A percentile compares a stretch with the other conserved stretches of the same genome.
Conservation (phyloP, 768 basidiomycete genomes). For the Tephrocybe sp. region DNA sequence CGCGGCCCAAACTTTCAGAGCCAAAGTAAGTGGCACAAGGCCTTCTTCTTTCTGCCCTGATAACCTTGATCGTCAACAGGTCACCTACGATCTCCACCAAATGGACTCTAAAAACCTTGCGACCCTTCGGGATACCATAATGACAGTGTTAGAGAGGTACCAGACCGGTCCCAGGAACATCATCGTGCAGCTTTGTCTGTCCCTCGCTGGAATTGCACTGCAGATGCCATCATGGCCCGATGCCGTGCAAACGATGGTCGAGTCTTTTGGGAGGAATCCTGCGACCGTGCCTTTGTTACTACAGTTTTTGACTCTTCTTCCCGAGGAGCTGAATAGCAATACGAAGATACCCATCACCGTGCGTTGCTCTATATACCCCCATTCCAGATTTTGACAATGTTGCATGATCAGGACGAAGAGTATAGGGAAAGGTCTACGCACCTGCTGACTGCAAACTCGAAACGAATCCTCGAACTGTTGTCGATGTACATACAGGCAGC, state of each 20-base stretch:
- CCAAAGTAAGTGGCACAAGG: conserved; percentile 65
- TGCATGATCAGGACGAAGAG: conserved; percentile 63
- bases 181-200: conserved; percentile 86
- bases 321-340: conserved; percentile 86
- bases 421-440: conserved; percentile 59
- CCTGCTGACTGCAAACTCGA: conserved; percentile 69
- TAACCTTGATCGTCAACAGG: conserved; percentile 52
- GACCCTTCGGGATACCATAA: conserved; percentile 84
- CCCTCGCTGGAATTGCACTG: conserved; percentile 86
- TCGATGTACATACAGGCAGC: conserved; percentile 86
- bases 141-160: conserved; percentile 73
- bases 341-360: conserved; percentile 88
- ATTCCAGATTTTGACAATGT: background rate
- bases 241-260: conserved; percentile 79
- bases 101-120: conserved; percentile 71
- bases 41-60: conserved; percentile 21
- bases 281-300: conserved; percentile 80
- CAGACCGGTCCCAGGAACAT: conserved; percentile 79
- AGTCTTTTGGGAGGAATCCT: conserved; percentile 82
- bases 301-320: conserved; percentile 87
- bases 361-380: conserved; percentile 32
- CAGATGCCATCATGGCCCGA: conserved; percentile 87
- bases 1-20: conserved; percentile 93
- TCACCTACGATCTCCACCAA: conserved; percentile 93
- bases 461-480: conserved; percentile 74